These are phyloP conservation scores for Astrothelium macrocarpum DNA, from an alignment of 495 filamentous ascomycete genomes.

Conservation along the genomic window DNA sequence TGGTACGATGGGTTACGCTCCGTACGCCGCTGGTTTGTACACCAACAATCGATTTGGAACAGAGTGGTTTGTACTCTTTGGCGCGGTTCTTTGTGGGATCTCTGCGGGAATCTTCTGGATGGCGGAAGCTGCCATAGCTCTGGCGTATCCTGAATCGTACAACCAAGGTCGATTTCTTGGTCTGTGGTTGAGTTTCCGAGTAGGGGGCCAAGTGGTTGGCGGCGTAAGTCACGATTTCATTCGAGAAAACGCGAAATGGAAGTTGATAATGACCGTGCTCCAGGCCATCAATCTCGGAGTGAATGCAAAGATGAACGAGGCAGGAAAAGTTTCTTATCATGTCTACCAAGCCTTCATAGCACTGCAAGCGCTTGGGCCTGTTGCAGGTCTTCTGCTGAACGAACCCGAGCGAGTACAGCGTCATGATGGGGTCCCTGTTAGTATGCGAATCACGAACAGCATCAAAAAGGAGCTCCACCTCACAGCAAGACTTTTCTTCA, in stretches of 20 bases:
- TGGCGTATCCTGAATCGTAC: slow-evolving; percentile 53
- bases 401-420: slow-evolving; percentile 46
- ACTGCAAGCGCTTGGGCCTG: slow-evolving; percentile 47
- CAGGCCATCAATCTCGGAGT: slow-evolving; percentile 50
- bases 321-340: slow-evolving; percentile 52
- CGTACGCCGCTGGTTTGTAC: slow-evolving; percentile 56
- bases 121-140: slow-evolving; percentile 55
- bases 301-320: slow-evolving; percentile 42
- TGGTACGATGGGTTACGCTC: slow-evolving; percentile 57
- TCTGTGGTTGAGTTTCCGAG: slow-evolving; percentile 53
- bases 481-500: slow-evolving; percentile 42
- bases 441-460: slow-evolving; percentile 39
- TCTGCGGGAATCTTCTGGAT: slow-evolving; percentile 61
- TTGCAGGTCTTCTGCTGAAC: slow-evolving; percentile 46
- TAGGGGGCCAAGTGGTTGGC: slow-evolving; percentile 53
- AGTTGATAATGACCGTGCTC: neutral
- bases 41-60: slow-evolving; percentile 55
- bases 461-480: slow-evolving; percentile 43
- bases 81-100: slow-evolving; percentile 55
- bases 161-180: slow-evolving; percentile 52
- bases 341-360: slow-evolving; percentile 54
- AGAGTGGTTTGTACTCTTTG: slow-evolving; percentile 54
- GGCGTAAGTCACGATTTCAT: slow-evolving; percentile 24
- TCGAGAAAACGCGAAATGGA: neutral
- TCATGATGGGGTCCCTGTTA: slow-evolving; percentile 44